A percentile compares a stretch with the other conserved stretches of the same genome.
Conservation (phyloP, 1,139 yeast species). For the Kurtzmaniella natalensis region DNA sequence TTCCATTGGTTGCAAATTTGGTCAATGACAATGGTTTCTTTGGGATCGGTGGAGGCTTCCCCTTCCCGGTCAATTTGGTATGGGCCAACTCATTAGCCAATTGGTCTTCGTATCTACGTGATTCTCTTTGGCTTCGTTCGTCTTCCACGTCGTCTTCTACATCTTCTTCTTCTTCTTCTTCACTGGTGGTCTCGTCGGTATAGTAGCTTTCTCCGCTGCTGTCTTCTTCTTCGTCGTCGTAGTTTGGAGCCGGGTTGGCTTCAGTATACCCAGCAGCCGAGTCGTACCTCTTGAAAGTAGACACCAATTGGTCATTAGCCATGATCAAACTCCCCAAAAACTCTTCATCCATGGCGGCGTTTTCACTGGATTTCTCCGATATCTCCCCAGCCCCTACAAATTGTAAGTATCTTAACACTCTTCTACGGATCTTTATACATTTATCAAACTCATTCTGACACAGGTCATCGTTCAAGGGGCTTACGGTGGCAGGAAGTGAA, state of each 20-base stretch:
- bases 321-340: constrained; percentile 78
- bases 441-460: constrained; percentile 62
- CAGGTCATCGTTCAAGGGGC: constrained; percentile 59
- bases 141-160: constrained; percentile 23
- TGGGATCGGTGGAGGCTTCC: constrained; percentile 11
- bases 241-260: constrained; percentile 36
- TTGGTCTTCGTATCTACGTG: too few relatives aligned
- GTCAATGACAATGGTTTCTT: constrained; percentile 6
- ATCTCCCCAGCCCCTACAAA: constrained; percentile 57
- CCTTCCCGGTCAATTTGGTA: constrained; percentile 8
- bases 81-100: constrained; percentile 16
- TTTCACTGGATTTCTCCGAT: constrained; percentile 24
- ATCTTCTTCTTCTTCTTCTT: constrained; percentile 27
- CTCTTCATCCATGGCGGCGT: constrained; percentile 56
- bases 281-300: constrained; percentile 67
- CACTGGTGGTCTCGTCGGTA: constrained; percentile 35
- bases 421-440: constrained; percentile 73
- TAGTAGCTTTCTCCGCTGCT: constrained; percentile 39
- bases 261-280: constrained; percentile 33
- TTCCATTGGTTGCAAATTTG: constrained; percentile 11
- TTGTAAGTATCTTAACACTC: constrained; percentile 76
- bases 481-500: constrained; percentile 46
- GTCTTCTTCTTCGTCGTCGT: constrained; percentile 25
- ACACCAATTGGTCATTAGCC: constrained; percentile 86
- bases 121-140: constrained; percentile 18